Percentiles rank a stretch among this genome's conserved stretches.
phyloP scores from a whole-genome alignment of 2,329 filamentous ascomycete species.

The Neoascochyta sp. region DNA sequence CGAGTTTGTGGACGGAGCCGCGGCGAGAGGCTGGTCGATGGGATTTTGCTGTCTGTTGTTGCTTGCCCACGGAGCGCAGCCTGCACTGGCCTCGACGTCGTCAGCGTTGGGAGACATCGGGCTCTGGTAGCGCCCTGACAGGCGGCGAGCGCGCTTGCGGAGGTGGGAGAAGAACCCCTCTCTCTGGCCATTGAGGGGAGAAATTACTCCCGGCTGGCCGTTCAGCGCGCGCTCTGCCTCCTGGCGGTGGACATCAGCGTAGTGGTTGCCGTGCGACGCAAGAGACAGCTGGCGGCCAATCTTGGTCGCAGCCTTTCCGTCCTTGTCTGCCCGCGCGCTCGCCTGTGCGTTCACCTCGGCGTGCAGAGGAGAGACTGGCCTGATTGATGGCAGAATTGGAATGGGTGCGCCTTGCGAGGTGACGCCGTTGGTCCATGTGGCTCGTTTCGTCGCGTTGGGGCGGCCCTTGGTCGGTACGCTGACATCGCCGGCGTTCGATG shows the following conservation, averaged over 20 bases:
- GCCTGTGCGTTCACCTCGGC: conserved; percentile 89
- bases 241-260: conserved; percentile 82
- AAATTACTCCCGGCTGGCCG: conserved; percentile 70
- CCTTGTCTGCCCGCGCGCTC: conserved; percentile 58
- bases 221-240: conserved; percentile 89
- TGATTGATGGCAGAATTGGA: conserved; percentile 90
- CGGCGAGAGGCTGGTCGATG: conserved; percentile 54
- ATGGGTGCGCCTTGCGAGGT: conserved; percentile 79
- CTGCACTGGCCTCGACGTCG: conserved; percentile 88
- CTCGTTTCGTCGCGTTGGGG: conserved; percentile 69
- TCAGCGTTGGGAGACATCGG: conserved; percentile 75
- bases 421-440: conserved; percentile 85
- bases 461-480: conserved; percentile 50
- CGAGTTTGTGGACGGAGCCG: conserved; percentile 45
- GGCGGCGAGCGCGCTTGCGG: conserved; percentile 83
- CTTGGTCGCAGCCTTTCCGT: conserved; percentile 75
- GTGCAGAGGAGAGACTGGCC: conserved; percentile 92
- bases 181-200: conserved; percentile 75
- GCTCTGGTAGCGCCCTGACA: conserved; percentile 86
- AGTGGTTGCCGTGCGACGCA: conserved; percentile 88
- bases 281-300: conserved; percentile 92
- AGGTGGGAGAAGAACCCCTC: conserved; percentile 98
- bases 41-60: conserved; percentile 82
- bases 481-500: conserved; percentile 44
- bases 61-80: conserved; percentile 77